Percentiles rank a stretch among this genome's conserved stretches.
Evolutionary conservation across 177 flowering plant species (phyloP).

Genomic region (Telopea speciosissima): DNA sequence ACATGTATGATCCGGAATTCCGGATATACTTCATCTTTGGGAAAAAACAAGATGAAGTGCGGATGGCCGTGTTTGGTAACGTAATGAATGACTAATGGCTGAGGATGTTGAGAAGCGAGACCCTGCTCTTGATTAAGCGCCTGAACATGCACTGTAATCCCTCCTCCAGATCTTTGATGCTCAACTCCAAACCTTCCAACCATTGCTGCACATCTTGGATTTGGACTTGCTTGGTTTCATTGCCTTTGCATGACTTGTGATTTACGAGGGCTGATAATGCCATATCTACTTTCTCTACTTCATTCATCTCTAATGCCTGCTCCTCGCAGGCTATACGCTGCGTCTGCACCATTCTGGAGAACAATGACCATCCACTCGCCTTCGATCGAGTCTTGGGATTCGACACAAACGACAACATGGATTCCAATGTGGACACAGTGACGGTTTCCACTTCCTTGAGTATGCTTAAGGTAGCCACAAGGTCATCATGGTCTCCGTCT

Average conservation of each 20-base stretch:
- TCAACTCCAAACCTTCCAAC: constrained; percentile 15
- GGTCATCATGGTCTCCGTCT: constrained; percentile 9
- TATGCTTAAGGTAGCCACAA: constrained; percentile 7
- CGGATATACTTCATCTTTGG: neutral
- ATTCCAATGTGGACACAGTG: constrained; percentile 9
- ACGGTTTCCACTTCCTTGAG: constrained; percentile 14
- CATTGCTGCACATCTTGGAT: constrained; percentile 13
- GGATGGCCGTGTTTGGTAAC: neutral
- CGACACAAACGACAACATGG: constrained; percentile 9
- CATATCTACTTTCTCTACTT: constrained; percentile 11
- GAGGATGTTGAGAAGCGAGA: constrained; percentile 17
- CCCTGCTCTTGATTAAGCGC: constrained; percentile 14
- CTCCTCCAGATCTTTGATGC: constrained; percentile 25
- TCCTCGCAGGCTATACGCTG: neutral
- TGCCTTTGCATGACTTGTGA: constrained; percentile 10
- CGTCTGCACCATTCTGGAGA: constrained; percentile 11
- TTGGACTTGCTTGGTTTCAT: constrained; percentile 1
- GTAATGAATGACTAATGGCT: constrained; percentile 2
- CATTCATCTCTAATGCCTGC: neutral
- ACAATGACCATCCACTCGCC: constrained; percentile 16
- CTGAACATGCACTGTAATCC: constrained; percentile 19
- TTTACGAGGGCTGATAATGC: constrained; percentile 9
- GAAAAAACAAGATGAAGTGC: neutral
- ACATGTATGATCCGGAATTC: neutral
- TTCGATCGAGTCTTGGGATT: neutral